Evolutionary conservation across 768 basidiomycete genomes (phyloP), one percentile per base, ranked within the genome.

Genomic region (Lentinula boryana): DNA sequence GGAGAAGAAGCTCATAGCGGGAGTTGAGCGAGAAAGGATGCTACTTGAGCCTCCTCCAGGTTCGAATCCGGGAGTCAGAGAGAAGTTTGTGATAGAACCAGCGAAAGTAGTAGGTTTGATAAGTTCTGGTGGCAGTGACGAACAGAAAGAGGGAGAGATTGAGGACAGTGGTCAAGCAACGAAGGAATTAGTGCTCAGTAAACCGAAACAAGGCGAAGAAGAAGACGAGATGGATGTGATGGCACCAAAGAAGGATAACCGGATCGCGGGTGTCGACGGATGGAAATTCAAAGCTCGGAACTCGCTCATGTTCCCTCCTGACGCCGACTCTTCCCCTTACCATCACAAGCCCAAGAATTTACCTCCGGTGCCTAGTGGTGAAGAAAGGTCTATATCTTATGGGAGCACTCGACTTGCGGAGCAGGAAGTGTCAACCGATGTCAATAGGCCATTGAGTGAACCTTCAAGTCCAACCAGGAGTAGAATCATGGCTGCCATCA

Each of bases 271-370:
- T 5, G 89, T 91, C 38, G 88, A 91, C 68, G 88, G 82, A 2
- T 93, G 89, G 91, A 84, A 82, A 62, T 93, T 93, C 78, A 92
- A 87, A 80, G 82, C 93, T 31, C 87, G 97, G 61, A 99, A 99
- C 74, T 87, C 91, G 3, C 78, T 99, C 57, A 97, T 97, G 93
- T 99, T 98, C 68, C 70, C 89, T 0, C 95, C 97, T 1, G 97
- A 97, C 67, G 93, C 92, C 31, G 90, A 99, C 69, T 78, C 84
- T 49, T 84, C 89, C 21, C 91, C 93, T 1, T 91, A 94, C 67
- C 81, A 87, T 68, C 72, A 75, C 3, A 57, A 27, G 16, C 72
- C 74, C 50, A 68, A 56, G 68, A 3, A 66, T 72, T 55, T 60
- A 71, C 38, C 27, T 70, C 51, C 55, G 40, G 62, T 68, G 27